Base-by-base conservation (phyloP, 129 eudicot species). In the Flaveria ramosissima region DNA sequence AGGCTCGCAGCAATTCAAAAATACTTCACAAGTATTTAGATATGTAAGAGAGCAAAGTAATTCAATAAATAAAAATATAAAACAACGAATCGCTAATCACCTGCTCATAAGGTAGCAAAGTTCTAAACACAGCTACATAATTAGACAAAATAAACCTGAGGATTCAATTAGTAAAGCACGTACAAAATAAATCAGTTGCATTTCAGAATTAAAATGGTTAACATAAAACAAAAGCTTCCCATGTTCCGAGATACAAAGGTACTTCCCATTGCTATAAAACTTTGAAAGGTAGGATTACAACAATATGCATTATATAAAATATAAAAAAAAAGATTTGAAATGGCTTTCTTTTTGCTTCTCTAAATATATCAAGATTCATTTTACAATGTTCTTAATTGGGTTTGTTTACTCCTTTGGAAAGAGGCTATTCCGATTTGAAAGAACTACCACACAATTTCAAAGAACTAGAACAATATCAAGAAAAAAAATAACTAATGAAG, bases 61-160 rank as follows among this genome's bases (percentile, higher is more conserved):
- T 71, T 47, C 30, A 60, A 23, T 62, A 4, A 46, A 30, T 20
- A 17, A 3, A 72, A 62, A 43, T 23, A 16, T 52, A 42, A 56
- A 55, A 56, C 27, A 78, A 5, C 43, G 62, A 17, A 68, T 68
- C 48, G 50, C 17, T 41, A 45, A 39, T 82, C 76, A 94, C 99
- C 99, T 94, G 96, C 83, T 94, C 93, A 70, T 91, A 94, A 19
- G 97, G 95, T 76, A 88, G 77, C 96, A 94, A 76, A 48, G 92
- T 86, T 83, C 90, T 87, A 86, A 94, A 94, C 77, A 91, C 86
- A 17, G 83, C 94, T 77, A 94, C 97, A 79, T 94, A 91, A 81
- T 91, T 91, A 46, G 97, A 94, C 65, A 94, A 68, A 45, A 91
- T 80, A 75, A 94, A 94, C 93, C 99, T 94, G 89, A 79, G 81